Base-by-base conservation (phyloP, 768 basidiomycete genomes). In the Lactarius deliciosus region DNA sequence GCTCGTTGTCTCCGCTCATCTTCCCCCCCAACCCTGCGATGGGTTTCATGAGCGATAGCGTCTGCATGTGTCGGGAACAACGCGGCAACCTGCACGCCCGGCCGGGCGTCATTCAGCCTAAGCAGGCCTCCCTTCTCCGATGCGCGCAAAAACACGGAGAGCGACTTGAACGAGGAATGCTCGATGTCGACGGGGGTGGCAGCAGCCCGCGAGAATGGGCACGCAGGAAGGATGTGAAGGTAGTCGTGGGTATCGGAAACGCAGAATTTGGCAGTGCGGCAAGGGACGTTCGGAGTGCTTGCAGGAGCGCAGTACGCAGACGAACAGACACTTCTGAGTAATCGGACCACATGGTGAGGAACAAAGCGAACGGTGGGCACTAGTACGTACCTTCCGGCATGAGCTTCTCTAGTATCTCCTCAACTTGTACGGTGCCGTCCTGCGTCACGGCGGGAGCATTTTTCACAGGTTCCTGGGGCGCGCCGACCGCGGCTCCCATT, bases 71-170 rank as follows among this genome's bases (percentile, higher is more conserved):
- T 75, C 0, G 79, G 73, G 61, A 83, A 85, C 30, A 92, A 85
- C 3, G 79, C 80, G 61, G 80, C 81, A 8, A 73, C 41, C 25
- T 41, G 69, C 43, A 61, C 72, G 69, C 66, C 72, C 10, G 80
- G 74, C 72, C 80, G 74, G 60, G 75, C 79, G 22, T 88, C 81
- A 74, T 96, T 97, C 30, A 89, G 79, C 15, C 85, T 85, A 41
- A 96, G 72, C 22, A 96, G 75, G 75, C 0, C 82, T 82, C 86
- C 84, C 74, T 96, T 96, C 67, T 92, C 91, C 20, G 83, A 80
- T n/a, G 83, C 73, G 74, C 91, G 94, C 72, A 97, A 81, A 79
- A 96, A 95, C 1, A 87, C 82, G 1, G 87, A 82, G 22, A 96
- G 81, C 13, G 92, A 91, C 76, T 95, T 96, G 79, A 87, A 84